phyloP scores from a whole-genome alignment of 2,329 filamentous ascomycete genomes.

The Colletotrichum liaoningense region DNA sequence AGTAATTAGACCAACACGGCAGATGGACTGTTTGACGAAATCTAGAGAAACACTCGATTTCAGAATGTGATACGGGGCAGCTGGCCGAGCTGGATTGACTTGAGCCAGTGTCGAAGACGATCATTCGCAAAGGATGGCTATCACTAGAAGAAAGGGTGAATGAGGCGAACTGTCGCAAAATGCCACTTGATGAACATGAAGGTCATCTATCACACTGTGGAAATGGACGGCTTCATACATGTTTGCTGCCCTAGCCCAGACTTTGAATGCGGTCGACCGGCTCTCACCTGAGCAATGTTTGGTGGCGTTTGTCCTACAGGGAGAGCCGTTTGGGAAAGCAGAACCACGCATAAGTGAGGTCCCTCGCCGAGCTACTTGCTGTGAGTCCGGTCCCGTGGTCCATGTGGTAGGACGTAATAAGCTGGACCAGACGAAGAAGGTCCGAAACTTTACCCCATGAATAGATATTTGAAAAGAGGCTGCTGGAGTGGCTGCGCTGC shows the following conservation, averaged over 20 bases:
- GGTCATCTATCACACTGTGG: background rate
- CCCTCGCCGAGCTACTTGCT: background rate
- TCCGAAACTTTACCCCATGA: background rate
- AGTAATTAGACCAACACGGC: background rate
- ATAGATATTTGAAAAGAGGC: background rate
- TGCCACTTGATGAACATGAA: background rate
- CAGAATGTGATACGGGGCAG: background rate
- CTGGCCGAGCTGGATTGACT: background rate
- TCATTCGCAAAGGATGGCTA: background rate
- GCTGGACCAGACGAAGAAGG: background rate
- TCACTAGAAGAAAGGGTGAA: background rate
- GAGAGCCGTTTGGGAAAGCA: background rate
- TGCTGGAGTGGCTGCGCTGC: background rate
- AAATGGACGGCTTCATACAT: background rate
- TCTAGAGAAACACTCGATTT: background rate
- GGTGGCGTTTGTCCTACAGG: background rate
- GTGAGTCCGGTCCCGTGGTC: background rate
- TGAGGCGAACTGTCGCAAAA: background rate
- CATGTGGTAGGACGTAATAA: background rate
- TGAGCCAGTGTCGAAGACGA: background rate
- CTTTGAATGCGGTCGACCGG: background rate
- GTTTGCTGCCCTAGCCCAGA: background rate
- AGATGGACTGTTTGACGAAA: background rate
- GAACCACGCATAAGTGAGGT: background rate
- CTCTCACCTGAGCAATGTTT: background rate